Evolutionary conservation across 306 rosid genomes (phyloP).

Genomic region (Sicyos baderoa): DNA sequence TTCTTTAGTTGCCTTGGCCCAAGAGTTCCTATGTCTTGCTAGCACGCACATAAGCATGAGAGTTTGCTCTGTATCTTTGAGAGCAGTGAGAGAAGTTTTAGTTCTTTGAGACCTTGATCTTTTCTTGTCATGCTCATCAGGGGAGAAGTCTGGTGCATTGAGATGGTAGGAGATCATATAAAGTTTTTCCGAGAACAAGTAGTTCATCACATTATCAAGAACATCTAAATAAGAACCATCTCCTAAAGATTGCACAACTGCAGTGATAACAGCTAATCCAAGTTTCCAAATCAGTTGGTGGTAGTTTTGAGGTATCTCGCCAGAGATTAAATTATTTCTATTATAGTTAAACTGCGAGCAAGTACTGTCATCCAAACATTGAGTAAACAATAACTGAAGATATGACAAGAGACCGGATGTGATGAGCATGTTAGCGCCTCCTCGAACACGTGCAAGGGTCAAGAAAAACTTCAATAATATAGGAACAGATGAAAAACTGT

Average conservation of each 20-base stretch:
- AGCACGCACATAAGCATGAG: slow-evolving; percentile 77
- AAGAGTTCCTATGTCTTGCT: slow-evolving; percentile 69
- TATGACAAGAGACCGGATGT: slow-evolving; percentile 60
- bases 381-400: slow-evolving; percentile 54
- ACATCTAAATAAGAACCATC: slow-evolving; percentile 56
- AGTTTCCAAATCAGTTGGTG: slow-evolving; percentile 77
- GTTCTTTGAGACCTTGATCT: slow-evolving; percentile 60
- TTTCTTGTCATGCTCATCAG: slow-evolving; percentile 70
- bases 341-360: slow-evolving; percentile 29
- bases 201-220: slow-evolving; percentile 63
- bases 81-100: slow-evolving; percentile 46
- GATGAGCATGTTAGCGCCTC: slow-evolving; percentile 86
- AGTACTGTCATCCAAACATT: slow-evolving; percentile 35
- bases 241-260: slow-evolving; percentile 79
- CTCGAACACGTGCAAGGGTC: slow-evolving; percentile 74
- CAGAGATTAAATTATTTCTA: slow-evolving; percentile 27
- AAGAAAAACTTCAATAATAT: slow-evolving; percentile 67
- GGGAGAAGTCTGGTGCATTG: slow-evolving; percentile 62
- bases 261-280: slow-evolving; percentile 77
- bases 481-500: slow-evolving; percentile 37
- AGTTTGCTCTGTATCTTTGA: slow-evolving; percentile 76
- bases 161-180: slow-evolving; percentile 56
- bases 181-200: slow-evolving; percentile 71
- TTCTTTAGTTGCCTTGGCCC: slow-evolving; percentile 68
- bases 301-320: slow-evolving; percentile 37